Conservation (phyloP, 176 grass and related monocot genomes). For the Alloteropsis semialata region DNA sequence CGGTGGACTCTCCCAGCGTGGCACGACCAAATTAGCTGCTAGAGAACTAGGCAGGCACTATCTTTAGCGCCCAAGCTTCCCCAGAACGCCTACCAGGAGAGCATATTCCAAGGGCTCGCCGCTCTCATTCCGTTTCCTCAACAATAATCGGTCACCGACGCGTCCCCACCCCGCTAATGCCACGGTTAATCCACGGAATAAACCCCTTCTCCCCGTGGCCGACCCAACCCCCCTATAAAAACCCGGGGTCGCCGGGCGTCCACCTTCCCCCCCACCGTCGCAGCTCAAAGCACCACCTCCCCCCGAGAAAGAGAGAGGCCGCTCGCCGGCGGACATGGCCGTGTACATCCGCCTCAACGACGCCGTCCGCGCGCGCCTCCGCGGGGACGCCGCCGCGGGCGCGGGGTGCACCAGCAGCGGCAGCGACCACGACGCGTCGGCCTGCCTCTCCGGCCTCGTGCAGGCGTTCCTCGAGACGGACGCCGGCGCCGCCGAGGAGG, state of each 20-base stretch:
- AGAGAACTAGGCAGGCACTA: background rate
- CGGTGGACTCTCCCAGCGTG: background rate
- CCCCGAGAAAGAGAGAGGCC: background rate
- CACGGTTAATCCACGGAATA: conserved; percentile 42
- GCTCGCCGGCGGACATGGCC: conserved; percentile 50
- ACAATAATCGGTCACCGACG: background rate
- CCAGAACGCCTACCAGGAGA: background rate
- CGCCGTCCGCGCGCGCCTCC: conserved; percentile 63
- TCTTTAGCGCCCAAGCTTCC: background rate
- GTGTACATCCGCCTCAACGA: conserved; percentile 55
- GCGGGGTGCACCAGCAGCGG: conserved; percentile 52
- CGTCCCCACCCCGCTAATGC: background rate
- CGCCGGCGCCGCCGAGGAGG: conserved; percentile 19
- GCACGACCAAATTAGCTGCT: conserved; percentile 1
- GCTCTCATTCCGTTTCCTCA: background rate
- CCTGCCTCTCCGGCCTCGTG: conserved; percentile 77
- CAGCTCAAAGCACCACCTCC: background rate
- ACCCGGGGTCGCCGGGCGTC: background rate
- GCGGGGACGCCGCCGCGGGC: conserved; percentile 42
- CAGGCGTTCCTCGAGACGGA: conserved; percentile 77
- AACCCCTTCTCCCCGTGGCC: conserved; percentile 27
- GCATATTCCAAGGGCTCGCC: conserved; percentile 42
- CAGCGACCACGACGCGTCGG: conserved; percentile 66
- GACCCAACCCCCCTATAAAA: conserved; percentile 39
- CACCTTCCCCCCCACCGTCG: background rate